These are phyloP conservation scores for Mentha longifolia DNA, from an alignment of 257 asterid species.

Conservation along the genomic window DNA sequence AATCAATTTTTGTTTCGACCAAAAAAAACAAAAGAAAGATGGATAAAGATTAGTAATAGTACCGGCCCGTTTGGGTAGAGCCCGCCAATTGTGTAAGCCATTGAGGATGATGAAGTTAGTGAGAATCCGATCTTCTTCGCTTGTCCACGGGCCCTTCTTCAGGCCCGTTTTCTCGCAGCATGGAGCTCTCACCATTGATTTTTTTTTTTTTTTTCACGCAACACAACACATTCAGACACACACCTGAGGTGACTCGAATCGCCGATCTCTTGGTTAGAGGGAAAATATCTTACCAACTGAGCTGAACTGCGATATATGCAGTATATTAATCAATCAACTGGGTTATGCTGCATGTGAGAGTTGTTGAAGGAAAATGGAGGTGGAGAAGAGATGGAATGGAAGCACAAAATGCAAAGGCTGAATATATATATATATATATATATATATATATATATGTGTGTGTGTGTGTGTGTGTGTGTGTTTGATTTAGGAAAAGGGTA, in stretches of 20 bases:
- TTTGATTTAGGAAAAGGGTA: neutral
- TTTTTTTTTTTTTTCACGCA: too few species aligned
- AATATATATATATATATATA: neutral
- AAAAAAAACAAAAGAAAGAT: too few species aligned
- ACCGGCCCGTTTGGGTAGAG: conserved; percentile 86
- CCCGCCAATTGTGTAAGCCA: conserved; percentile 87
- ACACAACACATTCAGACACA: too few species aligned
- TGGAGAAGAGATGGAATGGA: neutral
- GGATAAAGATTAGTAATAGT: neutral
- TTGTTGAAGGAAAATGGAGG: neutral
- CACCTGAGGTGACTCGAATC: rapidly evolving
- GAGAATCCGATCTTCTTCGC: conserved; percentile 71
- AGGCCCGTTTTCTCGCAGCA: conserved; percentile 84
- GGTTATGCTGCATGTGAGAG: too few species aligned
- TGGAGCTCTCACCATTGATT: conserved; percentile 51
- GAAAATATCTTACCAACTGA: too few species aligned
- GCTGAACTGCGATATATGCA: too few species aligned
- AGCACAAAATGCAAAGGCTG: neutral
- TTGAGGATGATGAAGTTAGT: conserved; percentile 47
- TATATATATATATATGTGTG: neutral
- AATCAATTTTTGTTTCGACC: too few species aligned
- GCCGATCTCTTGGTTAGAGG: too few species aligned
- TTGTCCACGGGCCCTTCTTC: conserved; percentile 86
- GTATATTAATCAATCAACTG: too few species aligned
- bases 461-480: neutral